Conservation (phyloP, 352 stramenopile species). For the Pythium brassicae region DNA sequence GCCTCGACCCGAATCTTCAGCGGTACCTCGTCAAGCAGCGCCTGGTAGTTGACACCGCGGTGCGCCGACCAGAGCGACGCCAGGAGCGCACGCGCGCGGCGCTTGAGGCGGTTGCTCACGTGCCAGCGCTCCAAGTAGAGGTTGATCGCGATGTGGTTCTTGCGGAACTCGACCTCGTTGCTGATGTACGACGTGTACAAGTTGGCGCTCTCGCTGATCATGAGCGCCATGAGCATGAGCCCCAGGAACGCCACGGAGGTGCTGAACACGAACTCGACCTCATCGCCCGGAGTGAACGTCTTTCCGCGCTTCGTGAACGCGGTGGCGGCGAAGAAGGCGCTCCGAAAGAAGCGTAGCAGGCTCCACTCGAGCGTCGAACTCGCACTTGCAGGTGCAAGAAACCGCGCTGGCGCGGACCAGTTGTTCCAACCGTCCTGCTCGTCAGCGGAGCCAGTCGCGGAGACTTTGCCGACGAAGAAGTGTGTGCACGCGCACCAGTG, state of each 20-base stretch:
- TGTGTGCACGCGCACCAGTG: slow-evolving; percentile 55
- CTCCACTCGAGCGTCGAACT: slow-evolving; percentile 6
- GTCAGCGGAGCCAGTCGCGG: neutral
- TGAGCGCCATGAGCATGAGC: slow-evolving; percentile 38
- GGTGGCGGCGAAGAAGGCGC: slow-evolving; percentile 42
- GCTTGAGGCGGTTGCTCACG: slow-evolving; percentile 30
- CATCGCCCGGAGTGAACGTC: slow-evolving; percentile 23
- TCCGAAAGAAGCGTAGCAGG: slow-evolving; percentile 32
- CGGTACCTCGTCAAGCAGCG: slow-evolving; percentile 51
- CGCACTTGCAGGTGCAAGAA: slow-evolving; percentile 11
- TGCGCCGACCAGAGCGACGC: slow-evolving; percentile 56
- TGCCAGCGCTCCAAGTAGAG: slow-evolving; percentile 44
- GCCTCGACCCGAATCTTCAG: slow-evolving; percentile 45
- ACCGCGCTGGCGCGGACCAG: slow-evolving; percentile 26
- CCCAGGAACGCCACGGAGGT: slow-evolving; percentile 36
- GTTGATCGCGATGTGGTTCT: slow-evolving; percentile 49
- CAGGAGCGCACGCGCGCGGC: slow-evolving; percentile 41
- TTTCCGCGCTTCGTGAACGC: slow-evolving; percentile 43
- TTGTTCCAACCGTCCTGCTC: slow-evolving; percentile 26
- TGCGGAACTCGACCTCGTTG: slow-evolving; percentile 63
- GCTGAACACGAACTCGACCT: slow-evolving; percentile 31
- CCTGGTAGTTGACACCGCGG: slow-evolving; percentile 50
- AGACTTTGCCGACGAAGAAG: slow-evolving; percentile 23
- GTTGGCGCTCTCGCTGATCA: slow-evolving; percentile 48
- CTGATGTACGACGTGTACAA: slow-evolving; percentile 52